Evolutionary conservation across 768 basidiomycete species (phyloP).

Genomic region (Crepidotus variabilis): DNA sequence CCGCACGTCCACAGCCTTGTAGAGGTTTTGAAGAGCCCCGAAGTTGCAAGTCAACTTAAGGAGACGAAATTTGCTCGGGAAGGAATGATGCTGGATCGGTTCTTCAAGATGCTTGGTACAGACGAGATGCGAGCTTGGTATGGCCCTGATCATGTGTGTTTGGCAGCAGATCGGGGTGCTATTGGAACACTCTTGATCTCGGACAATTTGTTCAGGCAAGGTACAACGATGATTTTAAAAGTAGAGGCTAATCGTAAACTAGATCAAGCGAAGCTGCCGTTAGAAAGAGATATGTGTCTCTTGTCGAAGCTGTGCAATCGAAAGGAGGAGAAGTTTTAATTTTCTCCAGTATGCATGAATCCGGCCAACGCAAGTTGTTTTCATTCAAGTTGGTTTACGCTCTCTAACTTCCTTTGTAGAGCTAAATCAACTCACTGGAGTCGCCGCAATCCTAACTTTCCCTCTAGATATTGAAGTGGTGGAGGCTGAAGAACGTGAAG

Average conservation of each 20-base stretch:
- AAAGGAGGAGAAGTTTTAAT: conserved; percentile 93
- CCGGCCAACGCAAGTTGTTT: conserved; percentile 80
- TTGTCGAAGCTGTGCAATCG: conserved; percentile 85
- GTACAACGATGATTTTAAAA: background rate
- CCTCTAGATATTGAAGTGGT: conserved; percentile 95
- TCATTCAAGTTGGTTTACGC: background rate
- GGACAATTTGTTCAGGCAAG: conserved; percentile 88
- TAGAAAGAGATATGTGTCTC: conserved; percentile 78
- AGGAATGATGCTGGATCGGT: conserved; percentile 87
- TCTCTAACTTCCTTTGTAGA: conserved; percentile 44
- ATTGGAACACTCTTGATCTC: conserved; percentile 93
- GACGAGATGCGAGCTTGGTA: conserved; percentile 99
- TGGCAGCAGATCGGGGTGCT: conserved; percentile 91
- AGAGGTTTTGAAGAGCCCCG: conserved; percentile 91
- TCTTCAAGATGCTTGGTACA: conserved; percentile 94
- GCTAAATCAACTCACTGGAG: conserved; percentile 91
- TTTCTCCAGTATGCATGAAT: conserved; percentile 99
- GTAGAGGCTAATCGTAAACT: background rate
- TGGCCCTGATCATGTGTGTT: conserved; percentile 88
- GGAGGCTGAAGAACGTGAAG: conserved; percentile 86
- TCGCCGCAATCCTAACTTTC: conserved; percentile 94
- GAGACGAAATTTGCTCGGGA: conserved; percentile 97
- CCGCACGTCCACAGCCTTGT: conserved; percentile 95
- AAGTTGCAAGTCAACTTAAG: conserved; percentile 78
- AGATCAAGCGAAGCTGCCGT: conserved; percentile 78